phyloP scores from a whole-genome alignment of 2,329 filamentous ascomycete species.

The Exophiala sp. region DNA sequence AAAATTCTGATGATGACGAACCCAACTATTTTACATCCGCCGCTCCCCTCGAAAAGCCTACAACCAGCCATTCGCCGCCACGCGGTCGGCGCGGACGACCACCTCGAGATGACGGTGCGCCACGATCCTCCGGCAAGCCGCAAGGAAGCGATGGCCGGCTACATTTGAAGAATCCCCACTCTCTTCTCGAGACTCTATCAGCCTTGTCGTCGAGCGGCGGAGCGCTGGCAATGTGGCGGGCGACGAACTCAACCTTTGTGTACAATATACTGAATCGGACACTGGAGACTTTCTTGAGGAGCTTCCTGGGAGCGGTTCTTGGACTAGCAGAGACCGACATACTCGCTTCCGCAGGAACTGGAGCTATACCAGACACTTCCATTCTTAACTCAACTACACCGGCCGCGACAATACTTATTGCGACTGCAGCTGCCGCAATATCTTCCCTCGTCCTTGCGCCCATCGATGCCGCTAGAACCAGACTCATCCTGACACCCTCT shows the following conservation, averaged over 20 bases:
- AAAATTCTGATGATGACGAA: slow-evolving; percentile 29
- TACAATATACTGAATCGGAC: slow-evolving; percentile 84
- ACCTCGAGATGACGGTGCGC: slow-evolving; percentile 35
- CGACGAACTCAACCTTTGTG: slow-evolving; percentile 86
- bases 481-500: slow-evolving; percentile 79
- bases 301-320: slow-evolving; percentile 82
- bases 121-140: slow-evolving; percentile 1
- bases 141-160: slow-evolving; percentile 57
- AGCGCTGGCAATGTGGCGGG: slow-evolving; percentile 90
- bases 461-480: slow-evolving; percentile 83
- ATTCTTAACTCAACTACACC: slow-evolving; percentile 79
- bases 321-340: slow-evolving; percentile 78
- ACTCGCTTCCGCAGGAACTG: slow-evolving; percentile 45
- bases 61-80: slow-evolving; percentile 41
- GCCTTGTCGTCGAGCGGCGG: slow-evolving; percentile 88
- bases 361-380: slow-evolving; percentile 47
- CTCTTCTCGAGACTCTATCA: slow-evolving; percentile 78
- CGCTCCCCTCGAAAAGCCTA: slow-evolving; percentile 22
- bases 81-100: slow-evolving; percentile 30
- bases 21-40: slow-evolving; percentile 55
- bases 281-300: slow-evolving; percentile 87
- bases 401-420: slow-evolving; percentile 72
- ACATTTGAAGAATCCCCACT: slow-evolving; percentile 69
- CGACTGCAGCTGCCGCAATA: slow-evolving; percentile 60
- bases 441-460: slow-evolving; percentile 81